Percentiles rank a stretch among this genome's conserved stretches.
These are phyloP conservation scores for Clonostachys sp. DNA, from an alignment of 2,329 filamentous ascomycete genomes.

Conservation along the genomic window DNA sequence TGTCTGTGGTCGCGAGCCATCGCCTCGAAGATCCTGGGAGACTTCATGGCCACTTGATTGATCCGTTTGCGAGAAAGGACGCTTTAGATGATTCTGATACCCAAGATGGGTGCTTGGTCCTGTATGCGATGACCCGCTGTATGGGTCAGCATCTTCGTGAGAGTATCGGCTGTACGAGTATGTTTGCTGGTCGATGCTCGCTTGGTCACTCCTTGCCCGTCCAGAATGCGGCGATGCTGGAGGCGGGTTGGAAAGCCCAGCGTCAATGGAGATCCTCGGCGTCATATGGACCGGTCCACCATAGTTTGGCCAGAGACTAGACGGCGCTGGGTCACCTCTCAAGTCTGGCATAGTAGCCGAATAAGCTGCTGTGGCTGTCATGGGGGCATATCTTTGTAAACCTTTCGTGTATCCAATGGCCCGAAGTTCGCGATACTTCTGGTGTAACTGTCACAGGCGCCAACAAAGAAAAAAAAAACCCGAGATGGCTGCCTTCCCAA, in stretches of 20 bases:
- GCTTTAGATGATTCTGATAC: slow-evolving; percentile 48
- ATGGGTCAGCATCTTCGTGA: slow-evolving; percentile 49
- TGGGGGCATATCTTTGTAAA: slow-evolving; percentile 43
- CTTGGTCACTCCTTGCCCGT: slow-evolving; percentile 45
- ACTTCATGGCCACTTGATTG: slow-evolving; percentile 55
- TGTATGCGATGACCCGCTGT: slow-evolving; percentile 46
- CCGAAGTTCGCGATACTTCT: neutral
- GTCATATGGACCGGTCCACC: slow-evolving; percentile 48
- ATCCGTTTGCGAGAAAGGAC: slow-evolving; percentile 51
- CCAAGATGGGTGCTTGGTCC: slow-evolving; percentile 38
- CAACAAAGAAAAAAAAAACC: too few relatives aligned
- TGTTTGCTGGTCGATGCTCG: slow-evolving; percentile 40
- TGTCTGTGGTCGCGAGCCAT: slow-evolving; percentile 50
- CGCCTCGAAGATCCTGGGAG: slow-evolving; percentile 50
- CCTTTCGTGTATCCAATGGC: neutral
- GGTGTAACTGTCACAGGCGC: too few relatives aligned
- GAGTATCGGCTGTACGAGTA: slow-evolving; percentile 51
- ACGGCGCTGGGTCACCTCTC: slow-evolving; percentile 54
- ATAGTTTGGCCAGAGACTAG: slow-evolving; percentile 55
- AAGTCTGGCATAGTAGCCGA: slow-evolving; percentile 60
- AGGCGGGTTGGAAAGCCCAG: slow-evolving; percentile 38
- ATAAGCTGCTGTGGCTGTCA: slow-evolving; percentile 58
- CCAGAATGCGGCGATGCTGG: slow-evolving; percentile 40
- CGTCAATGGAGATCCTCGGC: slow-evolving; percentile 45
- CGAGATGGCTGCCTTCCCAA: too few relatives aligned